Evolutionary conservation across 106 monocot genomes (phyloP).

Genomic region (Cymbidium sinense): DNA sequence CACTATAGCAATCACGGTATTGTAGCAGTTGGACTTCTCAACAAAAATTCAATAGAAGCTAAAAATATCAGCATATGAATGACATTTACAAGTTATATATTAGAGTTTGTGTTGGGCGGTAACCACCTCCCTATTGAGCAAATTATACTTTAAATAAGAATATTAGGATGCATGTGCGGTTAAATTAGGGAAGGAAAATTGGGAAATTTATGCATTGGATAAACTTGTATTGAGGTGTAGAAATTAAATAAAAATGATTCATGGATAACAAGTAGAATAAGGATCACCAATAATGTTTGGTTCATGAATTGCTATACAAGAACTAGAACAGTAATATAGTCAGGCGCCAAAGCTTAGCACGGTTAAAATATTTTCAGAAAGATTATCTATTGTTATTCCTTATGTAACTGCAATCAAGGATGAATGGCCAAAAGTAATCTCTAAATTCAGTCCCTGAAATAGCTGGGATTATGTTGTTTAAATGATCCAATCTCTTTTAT

Average conservation of each 20-base stretch:
- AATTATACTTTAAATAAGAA: not conserved
- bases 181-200: not conserved
- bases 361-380: not conserved
- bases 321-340: not conserved
- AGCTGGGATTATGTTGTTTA: not conserved
- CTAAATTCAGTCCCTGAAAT: not conserved
- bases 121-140: not conserved
- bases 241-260: not conserved
- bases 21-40: no score
- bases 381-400: not conserved
- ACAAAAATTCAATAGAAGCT: no score
- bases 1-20: no score
- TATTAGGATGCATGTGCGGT: not conserved
- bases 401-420: not conserved
- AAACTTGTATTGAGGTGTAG: not conserved
- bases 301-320: not conserved
- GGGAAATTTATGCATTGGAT: not conserved
- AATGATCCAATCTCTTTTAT: not conserved
- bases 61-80: no score
- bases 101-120: not conserved
- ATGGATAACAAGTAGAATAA: not conserved
- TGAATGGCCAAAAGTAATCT: not conserved
- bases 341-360: not conserved
- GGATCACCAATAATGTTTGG: not conserved
- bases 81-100: not conserved